phyloP scores from a whole-genome alignment of 208 protist genomes.

The Leishmania lainsoni region DNA sequence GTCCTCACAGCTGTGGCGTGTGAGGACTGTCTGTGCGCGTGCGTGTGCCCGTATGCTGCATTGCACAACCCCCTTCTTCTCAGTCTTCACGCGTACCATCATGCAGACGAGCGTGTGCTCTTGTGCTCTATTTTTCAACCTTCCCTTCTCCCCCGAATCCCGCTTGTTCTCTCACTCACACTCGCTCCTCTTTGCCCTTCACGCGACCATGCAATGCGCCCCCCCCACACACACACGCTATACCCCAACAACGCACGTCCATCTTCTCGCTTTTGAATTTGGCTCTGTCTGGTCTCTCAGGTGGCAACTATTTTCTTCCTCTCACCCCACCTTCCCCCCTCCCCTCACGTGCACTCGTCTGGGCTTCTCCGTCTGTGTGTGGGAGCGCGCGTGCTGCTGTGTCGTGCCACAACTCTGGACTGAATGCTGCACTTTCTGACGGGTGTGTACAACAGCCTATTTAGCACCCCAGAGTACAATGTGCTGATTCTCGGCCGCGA shows the following conservation, averaged over 20 bases:
- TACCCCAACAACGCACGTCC: not conserved
- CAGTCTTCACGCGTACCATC: not conserved
- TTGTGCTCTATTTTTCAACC: not conserved
- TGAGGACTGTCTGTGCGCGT: not conserved
- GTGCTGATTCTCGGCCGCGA: constrained; percentile 96
- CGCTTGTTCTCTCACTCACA: not conserved
- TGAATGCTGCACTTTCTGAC: constrained; percentile 72
- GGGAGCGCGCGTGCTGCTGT: not conserved
- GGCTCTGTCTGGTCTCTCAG: not conserved
- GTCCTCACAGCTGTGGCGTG: not conserved
- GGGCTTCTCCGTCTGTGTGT: not conserved
- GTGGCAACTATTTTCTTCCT: too few species aligned
- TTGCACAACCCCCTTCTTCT: not conserved
- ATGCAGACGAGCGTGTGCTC: not conserved
- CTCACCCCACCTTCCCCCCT: not conserved
- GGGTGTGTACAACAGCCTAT: constrained; percentile 71
- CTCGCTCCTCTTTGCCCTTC: not conserved
- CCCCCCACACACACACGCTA: not conserved
- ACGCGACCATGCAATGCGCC: not conserved
- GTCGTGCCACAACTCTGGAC: not conserved
- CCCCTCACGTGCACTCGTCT: not conserved
- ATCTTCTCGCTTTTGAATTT: not conserved
- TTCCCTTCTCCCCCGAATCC: not conserved
- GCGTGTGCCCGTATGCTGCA: not conserved
- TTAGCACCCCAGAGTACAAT: constrained; percentile 83